A percentile compares a stretch with the other conserved stretches of the same genome.
These are phyloP conservation scores for Exophiala viscosa DNA, from an alignment of 2,329 filamentous ascomycete genomes.

Conservation along the genomic window DNA sequence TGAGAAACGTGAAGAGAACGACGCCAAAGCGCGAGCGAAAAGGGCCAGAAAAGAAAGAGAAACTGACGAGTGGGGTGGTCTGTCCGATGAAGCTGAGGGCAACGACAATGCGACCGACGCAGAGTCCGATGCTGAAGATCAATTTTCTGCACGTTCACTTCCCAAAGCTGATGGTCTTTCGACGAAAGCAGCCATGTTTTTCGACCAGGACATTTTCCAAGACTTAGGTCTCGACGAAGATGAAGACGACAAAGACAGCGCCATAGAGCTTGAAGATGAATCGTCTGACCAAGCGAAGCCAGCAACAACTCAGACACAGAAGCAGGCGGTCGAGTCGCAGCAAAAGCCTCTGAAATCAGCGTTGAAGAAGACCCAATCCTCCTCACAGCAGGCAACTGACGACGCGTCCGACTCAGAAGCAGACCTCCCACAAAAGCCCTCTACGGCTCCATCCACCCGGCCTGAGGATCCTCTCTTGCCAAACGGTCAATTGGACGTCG, in stretches of 20 bases:
- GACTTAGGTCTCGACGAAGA: conserved; percentile 66
- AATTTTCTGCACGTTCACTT: conserved; percentile 10
- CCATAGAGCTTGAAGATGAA: conserved; percentile 36
- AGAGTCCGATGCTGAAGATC: conserved; percentile 38
- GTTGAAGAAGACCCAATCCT: conserved; percentile 25
- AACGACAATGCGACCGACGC: conserved; percentile 42
- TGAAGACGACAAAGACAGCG: conserved; percentile 42
- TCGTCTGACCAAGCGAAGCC: conserved; percentile 18
- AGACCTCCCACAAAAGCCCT: conserved; percentile 26
- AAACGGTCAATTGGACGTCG: conserved; percentile 66
- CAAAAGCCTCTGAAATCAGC: conserved; percentile 30
- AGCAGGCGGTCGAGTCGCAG: conserved; percentile 26
- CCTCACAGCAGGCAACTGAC: background rate
- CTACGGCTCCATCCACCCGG: conserved; percentile 3
- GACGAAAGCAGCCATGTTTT: conserved; percentile 81
- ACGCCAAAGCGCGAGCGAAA: conserved; percentile 88
- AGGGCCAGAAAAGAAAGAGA: conserved; percentile 75
- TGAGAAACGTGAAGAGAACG: conserved; percentile 70
- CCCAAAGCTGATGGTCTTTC: conserved; percentile 60
- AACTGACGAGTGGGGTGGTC: conserved; percentile 88
- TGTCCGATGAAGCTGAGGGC: conserved; percentile 66
- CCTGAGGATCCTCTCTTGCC: conserved; percentile 38
- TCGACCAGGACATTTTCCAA: conserved; percentile 91
- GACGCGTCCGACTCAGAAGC: conserved; percentile 31
- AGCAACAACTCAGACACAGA: conserved; percentile 2